Conservation (phyloP, 176 grass and related monocot genomes). For the Ensete ventricosum region DNA sequence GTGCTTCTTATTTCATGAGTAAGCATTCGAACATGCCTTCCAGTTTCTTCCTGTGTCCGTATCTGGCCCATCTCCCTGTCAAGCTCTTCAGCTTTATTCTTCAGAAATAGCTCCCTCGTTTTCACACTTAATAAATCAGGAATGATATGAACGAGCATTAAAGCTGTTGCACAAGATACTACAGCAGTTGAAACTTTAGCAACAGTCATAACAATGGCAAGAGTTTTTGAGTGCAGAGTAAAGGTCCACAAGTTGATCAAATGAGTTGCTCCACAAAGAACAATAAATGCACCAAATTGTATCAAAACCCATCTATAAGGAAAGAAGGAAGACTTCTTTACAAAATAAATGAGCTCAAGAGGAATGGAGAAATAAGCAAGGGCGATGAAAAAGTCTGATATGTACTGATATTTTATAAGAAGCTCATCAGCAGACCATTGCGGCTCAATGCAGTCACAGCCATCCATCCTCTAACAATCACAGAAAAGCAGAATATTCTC, state of each 20-base stretch:
- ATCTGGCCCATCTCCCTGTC: slow-evolving; percentile 57
- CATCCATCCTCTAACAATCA: slow-evolving; percentile 39
- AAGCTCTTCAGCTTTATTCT: slow-evolving; percentile 9
- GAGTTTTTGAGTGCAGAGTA: slow-evolving; percentile 32
- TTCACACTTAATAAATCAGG: too few relatives aligned
- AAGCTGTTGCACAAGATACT: too few relatives aligned
- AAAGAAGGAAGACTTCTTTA: too few relatives aligned
- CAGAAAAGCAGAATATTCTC: too few relatives aligned
- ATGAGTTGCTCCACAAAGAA: neutral
- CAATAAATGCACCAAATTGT: too few relatives aligned
- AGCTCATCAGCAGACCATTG: slow-evolving; percentile 45
- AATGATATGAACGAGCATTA: too few relatives aligned
- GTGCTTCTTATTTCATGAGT: slow-evolving; percentile 37
- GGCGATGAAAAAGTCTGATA: too few relatives aligned
- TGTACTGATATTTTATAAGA: slow-evolving; percentile 39
- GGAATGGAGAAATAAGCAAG: too few relatives aligned
- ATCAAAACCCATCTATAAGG: too few relatives aligned
- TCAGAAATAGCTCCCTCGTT: too few relatives aligned
- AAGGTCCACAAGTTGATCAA: slow-evolving; percentile 81
- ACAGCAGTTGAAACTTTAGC: slow-evolving; percentile 44
- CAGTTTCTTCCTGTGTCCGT: slow-evolving; percentile 21
- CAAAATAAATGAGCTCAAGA: too few relatives aligned
- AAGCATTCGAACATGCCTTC: slow-evolving; percentile 51
- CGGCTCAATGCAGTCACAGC: slow-evolving; percentile 13
- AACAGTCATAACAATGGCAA: slow-evolving; percentile 48